Percentiles rank a stretch among this genome's conserved stretches.
phyloP scores from a whole-genome alignment of 768 basidiomycete genomes.

The Dendrothele bispora region DNA sequence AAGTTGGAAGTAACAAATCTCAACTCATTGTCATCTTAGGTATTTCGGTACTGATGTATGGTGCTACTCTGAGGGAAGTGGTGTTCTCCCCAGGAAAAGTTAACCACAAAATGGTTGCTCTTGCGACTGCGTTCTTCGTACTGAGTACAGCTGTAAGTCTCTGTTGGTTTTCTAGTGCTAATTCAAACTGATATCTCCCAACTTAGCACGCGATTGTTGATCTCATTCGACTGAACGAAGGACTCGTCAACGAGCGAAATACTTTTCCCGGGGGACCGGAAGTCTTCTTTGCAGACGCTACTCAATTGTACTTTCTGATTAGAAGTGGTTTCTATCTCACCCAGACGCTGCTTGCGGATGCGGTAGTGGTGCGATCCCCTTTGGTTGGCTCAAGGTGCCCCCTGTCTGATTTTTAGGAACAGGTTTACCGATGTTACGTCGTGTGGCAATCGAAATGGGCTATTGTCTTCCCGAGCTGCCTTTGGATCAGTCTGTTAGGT shows the following conservation, averaged over 20 bases:
- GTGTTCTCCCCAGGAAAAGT: neutral
- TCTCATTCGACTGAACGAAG: neutral
- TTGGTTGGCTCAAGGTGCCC: neutral
- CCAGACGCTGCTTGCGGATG: neutral
- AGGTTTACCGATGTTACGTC: neutral
- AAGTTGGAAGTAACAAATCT: no score
- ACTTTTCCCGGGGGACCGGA: neutral
- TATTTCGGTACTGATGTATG: neutral
- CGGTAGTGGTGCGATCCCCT: neutral
- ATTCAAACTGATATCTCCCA: neutral
- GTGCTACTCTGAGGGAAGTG: neutral
- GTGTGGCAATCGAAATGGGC: neutral
- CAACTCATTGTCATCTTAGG: no score
- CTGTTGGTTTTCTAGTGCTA: neutral
- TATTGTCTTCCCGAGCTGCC: neutral
- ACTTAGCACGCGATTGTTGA: neutral
- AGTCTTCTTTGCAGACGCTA: neutral
- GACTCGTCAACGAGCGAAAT: neutral
- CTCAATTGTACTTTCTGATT: neutral
- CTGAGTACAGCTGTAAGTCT: neutral
- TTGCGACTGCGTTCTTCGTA: neutral
- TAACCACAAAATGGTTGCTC: neutral
- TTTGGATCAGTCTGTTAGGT: neutral
- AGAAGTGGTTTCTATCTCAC: neutral
- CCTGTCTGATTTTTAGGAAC: neutral